Percentiles rank a stretch among this genome's conserved stretches.
Evolutionary conservation across 2,329 filamentous ascomycete genomes (phyloP).

Genomic region (Aspergillus pseudoviridinutans): DNA sequence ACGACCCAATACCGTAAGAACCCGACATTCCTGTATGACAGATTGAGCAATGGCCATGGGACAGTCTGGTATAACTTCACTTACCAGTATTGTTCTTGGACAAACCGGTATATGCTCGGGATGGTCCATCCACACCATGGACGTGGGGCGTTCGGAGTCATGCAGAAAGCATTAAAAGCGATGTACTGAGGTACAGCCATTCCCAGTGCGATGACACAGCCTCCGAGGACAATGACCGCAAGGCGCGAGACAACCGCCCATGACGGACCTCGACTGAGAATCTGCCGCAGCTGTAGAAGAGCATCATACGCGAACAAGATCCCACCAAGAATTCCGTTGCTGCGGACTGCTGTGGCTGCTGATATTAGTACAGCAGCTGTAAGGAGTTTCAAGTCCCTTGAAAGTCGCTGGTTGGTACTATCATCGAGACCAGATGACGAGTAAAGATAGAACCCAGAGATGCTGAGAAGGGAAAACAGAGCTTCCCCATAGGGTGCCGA

Average conservation of each 20-base stretch:
- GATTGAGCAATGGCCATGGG: conserved; percentile 9
- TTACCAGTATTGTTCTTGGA: conserved; percentile 88
- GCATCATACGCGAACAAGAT: conserved; percentile 67
- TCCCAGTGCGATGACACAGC: conserved; percentile 63
- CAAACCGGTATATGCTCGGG: conserved; percentile 88
- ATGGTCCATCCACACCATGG: conserved; percentile 71
- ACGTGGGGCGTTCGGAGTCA: conserved; percentile 38
- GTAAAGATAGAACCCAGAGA: conserved; percentile 69
- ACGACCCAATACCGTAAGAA: conserved; percentile 87
- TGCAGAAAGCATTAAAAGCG: conserved; percentile 71
- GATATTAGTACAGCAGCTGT: conserved; percentile 67
- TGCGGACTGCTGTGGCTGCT: conserved; percentile 68
- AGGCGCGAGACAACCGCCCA: conserved; percentile 50
- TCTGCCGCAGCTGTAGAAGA: conserved; percentile 37
- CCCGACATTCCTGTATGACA: conserved; percentile 69
- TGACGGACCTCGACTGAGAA: conserved; percentile 37
- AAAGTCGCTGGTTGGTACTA: conserved; percentile 19
- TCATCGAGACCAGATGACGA: conserved; percentile 43
- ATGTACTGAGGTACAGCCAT: conserved; percentile 67
- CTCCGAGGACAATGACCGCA: conserved; percentile 59
- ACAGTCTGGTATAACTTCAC: conserved; percentile 22
- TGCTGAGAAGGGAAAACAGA: conserved; percentile 71
- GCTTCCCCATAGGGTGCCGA: conserved; percentile 82
- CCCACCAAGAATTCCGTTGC: conserved; percentile 83
- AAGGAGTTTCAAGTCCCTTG: conserved; percentile 51